These are phyloP conservation scores for Exophiala sideris DNA, from an alignment of 2,329 filamentous ascomycete genomes.

Conservation along the genomic window DNA sequence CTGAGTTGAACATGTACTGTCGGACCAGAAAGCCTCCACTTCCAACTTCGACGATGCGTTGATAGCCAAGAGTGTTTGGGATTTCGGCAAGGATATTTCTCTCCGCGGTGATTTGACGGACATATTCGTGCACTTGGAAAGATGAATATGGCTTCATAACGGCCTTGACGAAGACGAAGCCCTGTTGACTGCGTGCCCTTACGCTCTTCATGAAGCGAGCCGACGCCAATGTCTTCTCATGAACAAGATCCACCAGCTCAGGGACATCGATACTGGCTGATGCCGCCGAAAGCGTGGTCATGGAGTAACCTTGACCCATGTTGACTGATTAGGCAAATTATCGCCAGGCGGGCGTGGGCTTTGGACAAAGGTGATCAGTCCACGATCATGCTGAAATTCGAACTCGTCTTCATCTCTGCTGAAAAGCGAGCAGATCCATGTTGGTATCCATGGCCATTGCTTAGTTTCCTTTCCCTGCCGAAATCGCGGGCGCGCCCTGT, in stretches of 20 bases:
- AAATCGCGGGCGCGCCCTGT: too few relatives aligned
- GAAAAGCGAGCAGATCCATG: too few relatives aligned
- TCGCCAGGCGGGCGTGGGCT: too few relatives aligned
- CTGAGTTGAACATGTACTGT: constrained; percentile 91
- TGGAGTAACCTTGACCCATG: constrained; percentile 97
- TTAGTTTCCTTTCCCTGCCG: too few relatives aligned
- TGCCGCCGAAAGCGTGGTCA: constrained; percentile 85
- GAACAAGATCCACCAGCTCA: constrained; percentile 83
- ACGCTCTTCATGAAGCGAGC: constrained; percentile 97
- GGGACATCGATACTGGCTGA: constrained; percentile 91
- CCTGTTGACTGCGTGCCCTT: constrained; percentile 82
- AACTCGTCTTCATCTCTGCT: too few relatives aligned
- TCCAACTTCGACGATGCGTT: constrained; percentile 85
- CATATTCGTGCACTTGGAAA: constrained; percentile 76
- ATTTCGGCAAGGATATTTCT: constrained; percentile 74
- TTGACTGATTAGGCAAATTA: constrained; percentile 22
- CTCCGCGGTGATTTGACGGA: constrained; percentile 75
- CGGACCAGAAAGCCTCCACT: constrained; percentile 89
- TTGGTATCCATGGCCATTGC: too few relatives aligned
- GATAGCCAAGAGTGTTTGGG: constrained; percentile 86
- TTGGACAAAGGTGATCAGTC: too few relatives aligned
- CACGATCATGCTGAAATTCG: too few relatives aligned
- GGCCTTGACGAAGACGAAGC: constrained; percentile 88
- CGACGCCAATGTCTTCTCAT: constrained; percentile 87
- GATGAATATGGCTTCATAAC: constrained; percentile 86